phyloP scores from a whole-genome alignment of 2,329 filamentous ascomycete genomes.

The Claviceps paspali region DNA sequence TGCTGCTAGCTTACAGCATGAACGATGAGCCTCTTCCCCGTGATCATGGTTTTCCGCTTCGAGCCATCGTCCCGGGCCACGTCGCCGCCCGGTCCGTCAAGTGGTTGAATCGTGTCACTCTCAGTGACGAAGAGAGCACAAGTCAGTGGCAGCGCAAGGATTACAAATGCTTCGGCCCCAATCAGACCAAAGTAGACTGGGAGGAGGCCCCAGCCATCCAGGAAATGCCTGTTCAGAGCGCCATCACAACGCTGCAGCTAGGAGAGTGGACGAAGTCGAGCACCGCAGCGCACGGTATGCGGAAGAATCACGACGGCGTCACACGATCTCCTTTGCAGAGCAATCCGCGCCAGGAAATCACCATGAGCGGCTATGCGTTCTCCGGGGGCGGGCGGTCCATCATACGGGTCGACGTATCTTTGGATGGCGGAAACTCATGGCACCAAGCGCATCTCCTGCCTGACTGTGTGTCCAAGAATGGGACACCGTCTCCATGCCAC shows the following conservation, averaged over 20 bases:
- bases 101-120: conserved; percentile 48
- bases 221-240: conserved; percentile 52
- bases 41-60: conserved; percentile 51
- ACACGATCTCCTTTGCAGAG: neutral
- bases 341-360: conserved; percentile 15
- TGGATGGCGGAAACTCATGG: conserved; percentile 50
- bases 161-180: conserved; percentile 55
- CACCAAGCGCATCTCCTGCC: conserved; percentile 44
- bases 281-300: neutral
- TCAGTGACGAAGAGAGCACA: conserved; percentile 50
- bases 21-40: conserved; percentile 46
- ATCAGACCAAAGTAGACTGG: conserved; percentile 45
- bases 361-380: conserved; percentile 49
- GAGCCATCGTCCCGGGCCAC: conserved; percentile 47
- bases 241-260: conserved; percentile 39
- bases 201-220: conserved; percentile 48
- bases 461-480: conserved; percentile 23
- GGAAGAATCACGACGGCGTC: neutral
- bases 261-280: conserved; percentile 18
- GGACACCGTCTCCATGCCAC: conserved; percentile 14
- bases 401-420: conserved; percentile 50
- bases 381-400: conserved; percentile 51
- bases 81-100: conserved; percentile 55
- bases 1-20: conserved; percentile 53
- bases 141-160: conserved; percentile 52